Conservation (phyloP, 2,329 filamentous ascomycete genomes). For the Cladosporium sp. region DNA sequence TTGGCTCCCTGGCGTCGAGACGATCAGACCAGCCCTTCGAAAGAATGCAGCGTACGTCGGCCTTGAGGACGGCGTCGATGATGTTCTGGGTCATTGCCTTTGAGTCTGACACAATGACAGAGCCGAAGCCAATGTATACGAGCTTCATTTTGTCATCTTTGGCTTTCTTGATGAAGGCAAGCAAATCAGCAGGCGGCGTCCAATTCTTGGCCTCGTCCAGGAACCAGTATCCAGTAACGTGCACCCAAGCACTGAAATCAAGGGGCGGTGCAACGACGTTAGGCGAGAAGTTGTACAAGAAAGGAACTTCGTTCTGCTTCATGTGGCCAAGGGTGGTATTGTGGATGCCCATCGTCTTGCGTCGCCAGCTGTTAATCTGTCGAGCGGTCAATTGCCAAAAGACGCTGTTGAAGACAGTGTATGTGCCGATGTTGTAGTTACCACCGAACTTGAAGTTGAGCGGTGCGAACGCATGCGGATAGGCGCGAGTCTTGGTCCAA, state of each 20-base stretch:
- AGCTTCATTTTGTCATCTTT: conserved; percentile 82
- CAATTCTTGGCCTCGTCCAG: conserved; percentile 74
- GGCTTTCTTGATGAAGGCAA: conserved; percentile 80
- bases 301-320: conserved; percentile 96
- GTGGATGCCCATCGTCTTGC: conserved; percentile 73
- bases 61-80: conserved; percentile 84
- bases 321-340: conserved; percentile 85
- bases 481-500: conserved; percentile 93
- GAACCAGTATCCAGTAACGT: conserved; percentile 98
- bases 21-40: conserved; percentile 98
- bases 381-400: conserved; percentile 94
- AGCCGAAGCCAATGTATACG: conserved; percentile 96
- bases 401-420: conserved; percentile 93
- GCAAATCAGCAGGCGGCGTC: conserved; percentile 73
- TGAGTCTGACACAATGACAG: conserved; percentile 89
- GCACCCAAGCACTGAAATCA: conserved; percentile 97
- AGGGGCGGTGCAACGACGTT: conserved; percentile 90
- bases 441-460: conserved; percentile 93
- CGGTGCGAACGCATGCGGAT: conserved; percentile 94
- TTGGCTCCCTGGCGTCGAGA: conserved; percentile 59
- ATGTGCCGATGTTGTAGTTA: conserved; percentile 91
- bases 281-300: conserved; percentile 95
- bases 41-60: conserved; percentile 90
- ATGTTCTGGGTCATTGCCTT: conserved; percentile 88
- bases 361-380: conserved; percentile 92